These are phyloP conservation scores for Schizophyllum commune DNA, from an alignment of 1,284 basidiomycete species.

Conservation along the genomic window DNA sequence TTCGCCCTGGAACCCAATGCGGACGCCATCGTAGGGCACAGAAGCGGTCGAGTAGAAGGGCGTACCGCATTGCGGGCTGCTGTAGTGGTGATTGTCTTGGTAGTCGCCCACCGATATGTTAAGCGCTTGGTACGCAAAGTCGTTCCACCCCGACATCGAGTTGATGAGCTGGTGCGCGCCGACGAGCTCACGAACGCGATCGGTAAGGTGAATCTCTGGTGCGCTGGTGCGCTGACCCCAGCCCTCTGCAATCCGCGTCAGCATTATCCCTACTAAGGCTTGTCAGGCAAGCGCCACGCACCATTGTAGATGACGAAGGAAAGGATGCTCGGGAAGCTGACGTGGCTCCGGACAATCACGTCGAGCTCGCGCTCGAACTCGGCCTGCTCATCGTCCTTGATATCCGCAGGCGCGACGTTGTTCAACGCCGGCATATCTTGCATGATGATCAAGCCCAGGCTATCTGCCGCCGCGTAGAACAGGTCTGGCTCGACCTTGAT, in stretches of 20 bases:
- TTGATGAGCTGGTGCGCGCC: conserved; percentile 11
- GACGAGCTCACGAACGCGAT: conserved; percentile 4
- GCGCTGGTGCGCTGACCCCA: conserved; percentile 8
- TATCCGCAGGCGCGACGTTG: background rate
- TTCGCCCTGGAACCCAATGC: conserved; percentile 13
- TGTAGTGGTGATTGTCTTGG: conserved; percentile 13
- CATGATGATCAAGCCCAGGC: conserved; percentile 9
- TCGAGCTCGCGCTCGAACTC: conserved; percentile 12
- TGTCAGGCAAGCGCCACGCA: background rate
- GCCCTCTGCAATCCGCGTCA: conserved; percentile 7
- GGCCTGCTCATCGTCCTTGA: conserved; percentile 8
- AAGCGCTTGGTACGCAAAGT: background rate
- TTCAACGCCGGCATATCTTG: conserved; percentile 11
- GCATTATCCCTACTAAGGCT: background rate
- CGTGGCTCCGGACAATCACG: conserved; percentile 7
- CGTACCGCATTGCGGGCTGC: conserved; percentile 10
- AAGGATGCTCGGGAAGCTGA: conserved; percentile 8
- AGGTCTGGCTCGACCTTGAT: conserved; percentile 13
- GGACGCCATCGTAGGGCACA: conserved; percentile 2
- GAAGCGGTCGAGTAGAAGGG: conserved; percentile 8
- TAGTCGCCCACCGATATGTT: conserved; percentile 8
- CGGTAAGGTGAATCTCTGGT: conserved; percentile 10
- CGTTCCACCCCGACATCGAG: conserved; percentile 12
- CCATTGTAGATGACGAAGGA: conserved; percentile 13
- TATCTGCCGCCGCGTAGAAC: conserved; percentile 10